A percentile compares a stretch with the other conserved stretches of the same genome.
These are phyloP conservation scores for Cardamine occulta DNA, from an alignment of 345 rosid species.

Conservation along the genomic window DNA sequence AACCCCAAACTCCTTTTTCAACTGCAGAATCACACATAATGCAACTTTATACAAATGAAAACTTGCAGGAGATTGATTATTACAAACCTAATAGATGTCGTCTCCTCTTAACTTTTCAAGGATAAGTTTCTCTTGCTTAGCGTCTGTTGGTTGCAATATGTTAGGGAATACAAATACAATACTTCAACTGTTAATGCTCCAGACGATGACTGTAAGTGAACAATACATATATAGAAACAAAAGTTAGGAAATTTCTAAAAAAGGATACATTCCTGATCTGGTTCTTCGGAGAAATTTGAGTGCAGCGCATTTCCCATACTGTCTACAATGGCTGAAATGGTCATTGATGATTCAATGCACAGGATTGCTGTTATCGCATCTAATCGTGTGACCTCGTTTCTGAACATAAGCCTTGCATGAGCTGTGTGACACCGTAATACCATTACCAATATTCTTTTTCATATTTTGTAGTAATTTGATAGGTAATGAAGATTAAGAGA, in stretches of 20 bases:
- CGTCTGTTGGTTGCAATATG: constrained; percentile 53
- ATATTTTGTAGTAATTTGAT: constrained; percentile 4
- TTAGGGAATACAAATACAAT: constrained; percentile 46
- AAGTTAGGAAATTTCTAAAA: constrained; percentile 33
- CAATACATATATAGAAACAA: background rate
- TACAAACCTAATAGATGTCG: constrained; percentile 1
- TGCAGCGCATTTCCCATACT: constrained; percentile 85
- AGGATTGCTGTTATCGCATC: constrained; percentile 93
- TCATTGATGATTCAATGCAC: constrained; percentile 96
- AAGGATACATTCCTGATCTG: constrained; percentile 95
- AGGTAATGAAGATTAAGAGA: constrained; percentile 6
- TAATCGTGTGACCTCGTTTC: constrained; percentile 77
- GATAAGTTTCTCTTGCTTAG: constrained; percentile 72
- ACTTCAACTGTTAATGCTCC: background rate
- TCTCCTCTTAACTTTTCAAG: constrained; percentile 64
- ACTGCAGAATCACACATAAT: too few relatives aligned
- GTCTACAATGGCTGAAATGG: constrained; percentile 89
- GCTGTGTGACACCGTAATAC: constrained; percentile 52
- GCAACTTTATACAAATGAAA: too few relatives aligned
- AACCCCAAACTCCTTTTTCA: too few relatives aligned
- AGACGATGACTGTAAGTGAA: background rate
- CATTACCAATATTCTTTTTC: background rate
- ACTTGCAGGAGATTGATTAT: too few relatives aligned
- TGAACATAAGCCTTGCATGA: constrained; percentile 96
- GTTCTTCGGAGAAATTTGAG: constrained; percentile 83